These are phyloP conservation scores for Aspergillus incahuasiensis DNA, from an alignment of 495 filamentous ascomycete species.

Conservation along the genomic window DNA sequence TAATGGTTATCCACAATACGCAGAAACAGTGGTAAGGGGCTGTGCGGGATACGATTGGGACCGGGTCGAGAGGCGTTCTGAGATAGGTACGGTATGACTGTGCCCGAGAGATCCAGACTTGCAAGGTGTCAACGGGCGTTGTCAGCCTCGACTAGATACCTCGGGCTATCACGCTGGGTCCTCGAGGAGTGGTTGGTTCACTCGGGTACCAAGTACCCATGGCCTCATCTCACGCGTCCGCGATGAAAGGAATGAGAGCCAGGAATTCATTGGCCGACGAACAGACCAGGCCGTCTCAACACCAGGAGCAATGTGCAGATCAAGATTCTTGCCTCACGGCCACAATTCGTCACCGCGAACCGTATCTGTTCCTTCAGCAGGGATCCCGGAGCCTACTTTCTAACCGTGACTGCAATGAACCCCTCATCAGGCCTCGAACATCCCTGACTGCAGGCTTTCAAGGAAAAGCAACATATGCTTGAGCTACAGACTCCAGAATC, in stretches of 20 bases:
- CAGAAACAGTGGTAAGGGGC: conserved; percentile 1
- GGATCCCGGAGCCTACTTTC: background rate
- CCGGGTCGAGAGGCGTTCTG: too few species aligned
- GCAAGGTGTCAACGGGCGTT: background rate
- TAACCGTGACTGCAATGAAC: background rate
- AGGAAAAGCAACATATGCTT: background rate
- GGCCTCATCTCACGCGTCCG: background rate
- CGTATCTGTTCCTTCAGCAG: background rate
- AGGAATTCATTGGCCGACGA: background rate
- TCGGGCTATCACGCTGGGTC: background rate
- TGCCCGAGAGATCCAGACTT: background rate
- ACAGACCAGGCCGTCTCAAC: background rate
- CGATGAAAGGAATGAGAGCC: background rate
- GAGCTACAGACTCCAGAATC: background rate
- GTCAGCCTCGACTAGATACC: background rate
- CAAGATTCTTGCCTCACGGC: background rate
- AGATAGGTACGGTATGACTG: too few species aligned
- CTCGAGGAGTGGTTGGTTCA: background rate
- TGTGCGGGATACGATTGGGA: too few species aligned
- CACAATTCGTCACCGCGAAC: conserved; percentile 1
- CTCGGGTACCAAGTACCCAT: background rate
- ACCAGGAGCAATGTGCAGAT: background rate
- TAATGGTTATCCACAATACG: background rate
- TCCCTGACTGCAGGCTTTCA: conserved; percentile 1
- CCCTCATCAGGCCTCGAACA: conserved; percentile 1